A percentile compares a stretch with the other conserved stretches of the same genome.
phyloP scores from a whole-genome alignment of 2,329 filamentous ascomycete species.

The Penicillium sp. region DNA sequence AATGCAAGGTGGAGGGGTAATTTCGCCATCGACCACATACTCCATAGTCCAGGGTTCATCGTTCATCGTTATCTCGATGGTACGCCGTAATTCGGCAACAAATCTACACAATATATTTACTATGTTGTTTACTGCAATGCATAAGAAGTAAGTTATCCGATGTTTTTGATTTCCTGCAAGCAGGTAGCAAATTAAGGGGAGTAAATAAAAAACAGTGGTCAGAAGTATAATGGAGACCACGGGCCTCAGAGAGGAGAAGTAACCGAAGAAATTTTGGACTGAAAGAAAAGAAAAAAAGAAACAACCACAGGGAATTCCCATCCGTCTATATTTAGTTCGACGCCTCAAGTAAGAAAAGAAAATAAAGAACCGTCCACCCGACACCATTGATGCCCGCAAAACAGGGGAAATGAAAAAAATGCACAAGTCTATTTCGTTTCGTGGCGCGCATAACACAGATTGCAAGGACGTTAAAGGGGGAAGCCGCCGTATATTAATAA shows the following conservation, averaged over 20 bases:
- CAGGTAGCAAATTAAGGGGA: constrained; percentile 11
- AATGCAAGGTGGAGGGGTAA: not conserved
- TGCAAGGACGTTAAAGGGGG: constrained; percentile 4
- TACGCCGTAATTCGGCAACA: not conserved
- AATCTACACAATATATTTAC: not conserved
- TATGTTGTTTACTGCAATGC: not conserved
- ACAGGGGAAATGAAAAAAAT: constrained; percentile 28
- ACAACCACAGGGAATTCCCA: constrained; percentile 12
- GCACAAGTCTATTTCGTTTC: constrained; percentile 43
- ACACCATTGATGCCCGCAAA: constrained; percentile 41
- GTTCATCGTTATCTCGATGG: too few relatives aligned
- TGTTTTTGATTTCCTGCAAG: constrained; percentile 15
- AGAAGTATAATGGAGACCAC: constrained; percentile 22
- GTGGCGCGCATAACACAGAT: constrained; percentile 34
- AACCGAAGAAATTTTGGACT: constrained; percentile 20
- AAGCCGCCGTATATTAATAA: constrained; percentile 40
- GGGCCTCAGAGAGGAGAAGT: constrained; percentile 25
- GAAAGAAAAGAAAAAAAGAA: constrained; percentile 9
- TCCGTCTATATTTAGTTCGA: constrained; percentile 23
- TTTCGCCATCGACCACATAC: not conserved
- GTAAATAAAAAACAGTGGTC: constrained; percentile 11
- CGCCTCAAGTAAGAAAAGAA: constrained; percentile 22
- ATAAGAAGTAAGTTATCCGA: not conserved
- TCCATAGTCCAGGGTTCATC: not conserved
- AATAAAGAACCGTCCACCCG: constrained; percentile 29